These are phyloP conservation scores for Trichosporon faecale DNA, from an alignment of 1,284 basidiomycete genomes.

Conservation along the genomic window DNA sequence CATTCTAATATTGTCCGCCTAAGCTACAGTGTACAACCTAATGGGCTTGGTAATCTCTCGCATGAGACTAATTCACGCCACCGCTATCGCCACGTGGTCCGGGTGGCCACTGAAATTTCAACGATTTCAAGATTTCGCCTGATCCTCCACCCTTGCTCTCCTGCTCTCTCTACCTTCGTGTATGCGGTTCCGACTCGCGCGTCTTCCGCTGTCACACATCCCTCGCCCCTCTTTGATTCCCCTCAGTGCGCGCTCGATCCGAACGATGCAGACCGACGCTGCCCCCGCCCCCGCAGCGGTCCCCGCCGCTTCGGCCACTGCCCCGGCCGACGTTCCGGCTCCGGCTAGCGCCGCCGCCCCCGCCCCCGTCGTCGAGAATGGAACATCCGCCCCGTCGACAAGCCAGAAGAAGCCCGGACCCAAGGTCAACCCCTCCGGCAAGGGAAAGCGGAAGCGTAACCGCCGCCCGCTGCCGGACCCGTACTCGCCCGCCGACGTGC, in stretches of 20 bases:
- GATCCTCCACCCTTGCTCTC: not conserved
- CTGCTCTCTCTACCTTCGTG: not conserved
- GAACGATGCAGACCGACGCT: conserved; percentile 4
- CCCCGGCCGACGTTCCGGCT: not conserved
- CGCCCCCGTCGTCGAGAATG: not conserved
- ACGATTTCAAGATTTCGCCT: not conserved
- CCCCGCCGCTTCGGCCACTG: not conserved
- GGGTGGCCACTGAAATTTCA: conserved; percentile 4
- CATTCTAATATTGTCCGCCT: too few relatives aligned
- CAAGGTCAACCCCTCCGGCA: conserved; percentile 18
- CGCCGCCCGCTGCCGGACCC: conserved; percentile 58
- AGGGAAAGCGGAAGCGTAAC: conserved; percentile 33
- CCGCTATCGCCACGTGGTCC: not conserved
- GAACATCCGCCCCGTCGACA: not conserved
- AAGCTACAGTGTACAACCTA: too few relatives aligned
- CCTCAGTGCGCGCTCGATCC: not conserved
- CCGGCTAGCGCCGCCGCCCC: not conserved
- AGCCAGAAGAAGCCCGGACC: conserved; percentile 3
- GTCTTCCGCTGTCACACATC: not conserved
- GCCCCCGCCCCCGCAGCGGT: not conserved
- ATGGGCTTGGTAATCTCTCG: too few relatives aligned
- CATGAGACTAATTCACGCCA: too few relatives aligned
- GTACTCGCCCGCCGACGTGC: conserved; percentile 70
- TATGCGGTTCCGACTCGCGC: conserved; percentile 1
- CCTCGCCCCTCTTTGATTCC: not conserved